Base-by-base conservation (phyloP, 2,329 filamentous ascomycete genomes). In the Arachnopeziza araneosa region DNA sequence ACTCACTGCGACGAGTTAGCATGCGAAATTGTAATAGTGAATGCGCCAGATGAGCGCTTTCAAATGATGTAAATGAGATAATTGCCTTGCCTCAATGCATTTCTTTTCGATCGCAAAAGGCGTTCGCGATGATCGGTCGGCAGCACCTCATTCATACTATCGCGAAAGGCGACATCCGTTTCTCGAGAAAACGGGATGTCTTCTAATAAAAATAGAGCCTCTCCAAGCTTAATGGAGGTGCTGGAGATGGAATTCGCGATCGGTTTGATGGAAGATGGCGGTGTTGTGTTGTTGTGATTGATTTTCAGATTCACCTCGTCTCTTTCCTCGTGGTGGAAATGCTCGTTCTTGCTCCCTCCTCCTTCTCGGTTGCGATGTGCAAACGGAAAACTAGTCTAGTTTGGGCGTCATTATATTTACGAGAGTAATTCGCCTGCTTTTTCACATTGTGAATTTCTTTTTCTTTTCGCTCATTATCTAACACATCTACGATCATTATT, bases 91-190 rank as follows among this genome's bases (percentile, higher is more conserved):
- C 79, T 84, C 75, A 79, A 80, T 78, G 85, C 81, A 76, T 78
- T 79, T 76, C 79, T 81, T 78, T 84, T 86, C 73, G 78, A 81
- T 80, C 82, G 82, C 80, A 87, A 81, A 78, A 86, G 81, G 79
- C 79, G 83, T 76, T 54, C 52, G 52, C 36, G 36, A 44, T 17
- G 80, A 80, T 78, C 83, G 79, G 79, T 86, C 83, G 81, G 81
- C 79, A 77, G 79, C 79, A 86, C 84, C 83, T 86, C 83, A 84
- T 80, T 86, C 84, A 87, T 87, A 82, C 83, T 84, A 86, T 79
- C 76, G 79, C 80, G 77, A 44, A 79, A 76, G 75, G 82, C 83
- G 83, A 86, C 84, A 87, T 87, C 83, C 84, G 84, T 86, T 87
- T 71, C 85, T 79, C 72, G 72, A 76, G 73, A 80, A 85, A 86